Base-by-base conservation (phyloP, 78 protist genomes). In the Salpingoeca rosetta region DNA sequence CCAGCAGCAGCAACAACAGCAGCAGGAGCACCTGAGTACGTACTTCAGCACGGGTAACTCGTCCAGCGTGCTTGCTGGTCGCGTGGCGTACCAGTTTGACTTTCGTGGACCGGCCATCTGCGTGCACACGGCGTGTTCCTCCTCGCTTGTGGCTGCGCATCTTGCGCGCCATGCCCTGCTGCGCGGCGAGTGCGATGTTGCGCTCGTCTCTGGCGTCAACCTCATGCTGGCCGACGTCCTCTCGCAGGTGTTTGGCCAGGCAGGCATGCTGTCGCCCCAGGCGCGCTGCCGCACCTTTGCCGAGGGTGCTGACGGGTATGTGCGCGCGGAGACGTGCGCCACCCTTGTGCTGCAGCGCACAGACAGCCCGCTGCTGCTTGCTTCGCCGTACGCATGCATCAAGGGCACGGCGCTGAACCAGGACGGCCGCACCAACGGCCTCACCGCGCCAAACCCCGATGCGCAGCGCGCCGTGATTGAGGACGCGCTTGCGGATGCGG, bases 71-170 rank as follows among this genome's bases (percentile, higher is more conserved):
- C 81, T 94, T 28, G 81, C 86, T 31, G 10, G 94, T 2, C 91
- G 91, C 87, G 81, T 95, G 0, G 88, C 97, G 35, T 95, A 88
- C 44, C 44, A 76, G 17, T 83, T 91, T 44, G 94, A 92, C 77
- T 88, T 94, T 17, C 35, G 57, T 37, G 98, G 98, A 17, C 96
- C 96, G 7, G 82, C 91, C 1, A 1, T 95, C 31, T 35, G 92
- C 0, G 45, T 94, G 38, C 97, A 95, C 81, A 93, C 97, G 36
- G 98, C 98, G 28, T 95, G 98, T 86, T 87, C 94, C 35, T 65
- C 89, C 3, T 88, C 96, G 35, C 88, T 95, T 42, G 89, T 93
- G 44, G 92, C 97, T 35, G 44, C 90, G 31, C 39, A 86, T 40
- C 36, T 85, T 31, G 97, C 95, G 35, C 1, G n/a, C 83, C 65